These are phyloP conservation scores for Picea abies DNA, from an alignment of 83 land plant species.

Conservation along the genomic window DNA sequence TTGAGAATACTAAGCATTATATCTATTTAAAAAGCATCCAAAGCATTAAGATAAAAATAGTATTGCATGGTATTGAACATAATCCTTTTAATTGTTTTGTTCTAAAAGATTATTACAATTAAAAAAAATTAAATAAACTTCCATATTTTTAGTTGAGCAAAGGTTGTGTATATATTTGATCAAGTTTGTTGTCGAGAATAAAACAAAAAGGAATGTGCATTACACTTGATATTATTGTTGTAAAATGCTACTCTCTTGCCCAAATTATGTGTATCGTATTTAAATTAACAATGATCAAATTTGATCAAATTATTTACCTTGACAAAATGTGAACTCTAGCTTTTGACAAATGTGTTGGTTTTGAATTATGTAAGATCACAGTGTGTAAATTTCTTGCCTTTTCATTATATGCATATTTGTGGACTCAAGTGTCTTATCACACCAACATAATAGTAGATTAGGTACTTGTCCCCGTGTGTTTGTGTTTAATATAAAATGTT, in stretches of 20 bases:
- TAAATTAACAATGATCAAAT: neutral
- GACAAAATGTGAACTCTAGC: neutral
- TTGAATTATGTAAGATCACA: too few relatives aligned
- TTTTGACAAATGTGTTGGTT: too few relatives aligned
- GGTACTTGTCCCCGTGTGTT: too few relatives aligned
- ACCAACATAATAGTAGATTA: neutral
- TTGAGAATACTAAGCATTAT: neutral
- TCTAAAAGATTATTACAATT: neutral
- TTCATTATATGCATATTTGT: too few relatives aligned
- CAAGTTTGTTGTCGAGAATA: conserved; percentile 75
- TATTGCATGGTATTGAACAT: neutral
- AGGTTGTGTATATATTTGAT: conserved; percentile 91
- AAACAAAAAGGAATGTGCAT: conserved; percentile 65
- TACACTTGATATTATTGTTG: conserved; percentile 79
- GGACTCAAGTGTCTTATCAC: neutral
- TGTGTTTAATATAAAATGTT: too few relatives aligned
- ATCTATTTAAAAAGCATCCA: neutral
- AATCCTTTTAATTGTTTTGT: neutral
- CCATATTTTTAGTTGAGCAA: neutral
- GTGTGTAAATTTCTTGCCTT: too few relatives aligned
- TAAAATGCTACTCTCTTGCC: conserved; percentile 18
- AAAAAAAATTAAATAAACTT: neutral
- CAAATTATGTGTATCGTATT: neutral
- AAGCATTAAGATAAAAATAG: neutral
- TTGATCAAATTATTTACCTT: neutral